These are phyloP conservation scores for Aspergillus fructus DNA, from an alignment of 2,329 filamentous ascomycete genomes.

Conservation along the genomic window DNA sequence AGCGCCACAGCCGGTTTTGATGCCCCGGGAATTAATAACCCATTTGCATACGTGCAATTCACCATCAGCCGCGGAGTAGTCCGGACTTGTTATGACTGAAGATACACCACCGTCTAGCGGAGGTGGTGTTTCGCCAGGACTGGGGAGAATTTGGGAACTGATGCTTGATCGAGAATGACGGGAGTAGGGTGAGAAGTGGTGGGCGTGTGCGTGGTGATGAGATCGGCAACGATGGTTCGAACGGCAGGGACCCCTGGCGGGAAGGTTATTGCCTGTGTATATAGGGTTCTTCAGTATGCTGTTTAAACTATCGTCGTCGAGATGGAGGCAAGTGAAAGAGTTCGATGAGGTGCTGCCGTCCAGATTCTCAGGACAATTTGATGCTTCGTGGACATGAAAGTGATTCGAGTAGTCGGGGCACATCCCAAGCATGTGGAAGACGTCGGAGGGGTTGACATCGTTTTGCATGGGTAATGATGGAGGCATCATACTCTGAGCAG, in stretches of 20 bases:
- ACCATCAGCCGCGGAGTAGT: constrained; percentile 29
- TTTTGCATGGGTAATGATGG: constrained; percentile 26
- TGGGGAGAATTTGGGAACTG: constrained; percentile 37
- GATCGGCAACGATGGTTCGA: constrained; percentile 31
- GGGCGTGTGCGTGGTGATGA: constrained; percentile 33
- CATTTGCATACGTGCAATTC: constrained; percentile 43
- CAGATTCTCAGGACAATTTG: constrained; percentile 12
- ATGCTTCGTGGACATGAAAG: constrained; percentile 24
- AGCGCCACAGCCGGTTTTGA: constrained; percentile 34
- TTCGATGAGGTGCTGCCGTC: constrained; percentile 19
- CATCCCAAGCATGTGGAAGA: constrained; percentile 38
- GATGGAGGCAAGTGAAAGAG: constrained; percentile 31
- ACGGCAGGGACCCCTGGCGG: constrained; percentile 31
- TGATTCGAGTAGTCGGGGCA: constrained; percentile 32
- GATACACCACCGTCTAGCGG: constrained; percentile 35
- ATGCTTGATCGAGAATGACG: constrained; percentile 38
- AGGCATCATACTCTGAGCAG: constrained; percentile 15
- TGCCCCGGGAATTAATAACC: constrained; percentile 26
- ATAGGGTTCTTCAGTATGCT: constrained; percentile 28
- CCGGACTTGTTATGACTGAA: constrained; percentile 38
- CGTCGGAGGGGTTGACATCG: constrained; percentile 34
- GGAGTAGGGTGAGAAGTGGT: constrained; percentile 37
- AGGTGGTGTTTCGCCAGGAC: constrained; percentile 38
- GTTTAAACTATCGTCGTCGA: constrained; percentile 31
- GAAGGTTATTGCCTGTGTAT: constrained; percentile 21